A percentile compares a stretch with the other conserved stretches of the same genome.
These are phyloP conservation scores for Sporisorium graminicola DNA, from an alignment of 1,284 basidiomycete species.

Conservation along the genomic window DNA sequence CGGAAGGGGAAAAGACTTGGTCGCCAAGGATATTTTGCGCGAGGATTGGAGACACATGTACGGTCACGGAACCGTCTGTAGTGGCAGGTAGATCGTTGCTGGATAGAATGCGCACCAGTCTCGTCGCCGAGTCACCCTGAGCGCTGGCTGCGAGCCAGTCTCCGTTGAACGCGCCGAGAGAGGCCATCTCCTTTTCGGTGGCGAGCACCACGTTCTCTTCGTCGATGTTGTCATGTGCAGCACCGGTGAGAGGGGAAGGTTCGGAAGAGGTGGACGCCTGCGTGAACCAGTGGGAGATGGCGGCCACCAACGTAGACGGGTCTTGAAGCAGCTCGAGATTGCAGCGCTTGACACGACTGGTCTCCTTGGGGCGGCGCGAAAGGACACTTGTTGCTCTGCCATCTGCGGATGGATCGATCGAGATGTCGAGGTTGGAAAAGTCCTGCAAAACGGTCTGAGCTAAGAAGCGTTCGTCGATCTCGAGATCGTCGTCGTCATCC, in stretches of 20 bases:
- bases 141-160: slow-evolving; percentile 80
- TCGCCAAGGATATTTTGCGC: slow-evolving; percentile 55
- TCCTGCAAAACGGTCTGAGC: slow-evolving; percentile 55
- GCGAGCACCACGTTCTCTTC: slow-evolving; percentile 58
- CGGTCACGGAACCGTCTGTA: slow-evolving; percentile 4
- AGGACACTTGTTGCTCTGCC: background rate
- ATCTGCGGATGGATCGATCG: slow-evolving; percentile 24
- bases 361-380: slow-evolving; percentile 1
- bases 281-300: slow-evolving; percentile 47
- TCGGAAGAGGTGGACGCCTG: slow-evolving; percentile 17
- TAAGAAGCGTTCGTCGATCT: slow-evolving; percentile 62
- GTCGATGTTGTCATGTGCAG: slow-evolving; percentile 53
- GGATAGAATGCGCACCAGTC: slow-evolving; percentile 55
- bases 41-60: slow-evolving; percentile 56
- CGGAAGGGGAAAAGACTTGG: slow-evolving; percentile 26
- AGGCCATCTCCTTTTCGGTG: slow-evolving; percentile 75
- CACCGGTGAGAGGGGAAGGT: slow-evolving; percentile 13
- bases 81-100: slow-evolving; percentile 20
- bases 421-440: slow-evolving; percentile 48
- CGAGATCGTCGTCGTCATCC: slow-evolving; percentile 32
- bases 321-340: slow-evolving; percentile 32
- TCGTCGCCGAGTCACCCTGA: slow-evolving; percentile 15
- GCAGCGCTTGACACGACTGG: slow-evolving; percentile 26
- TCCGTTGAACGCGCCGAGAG: slow-evolving; percentile 82
- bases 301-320: slow-evolving; percentile 26